phyloP scores from a whole-genome alignment of 2,329 filamentous ascomycete species.

The Ophiocordyceps camponoti-saundersi region DNA sequence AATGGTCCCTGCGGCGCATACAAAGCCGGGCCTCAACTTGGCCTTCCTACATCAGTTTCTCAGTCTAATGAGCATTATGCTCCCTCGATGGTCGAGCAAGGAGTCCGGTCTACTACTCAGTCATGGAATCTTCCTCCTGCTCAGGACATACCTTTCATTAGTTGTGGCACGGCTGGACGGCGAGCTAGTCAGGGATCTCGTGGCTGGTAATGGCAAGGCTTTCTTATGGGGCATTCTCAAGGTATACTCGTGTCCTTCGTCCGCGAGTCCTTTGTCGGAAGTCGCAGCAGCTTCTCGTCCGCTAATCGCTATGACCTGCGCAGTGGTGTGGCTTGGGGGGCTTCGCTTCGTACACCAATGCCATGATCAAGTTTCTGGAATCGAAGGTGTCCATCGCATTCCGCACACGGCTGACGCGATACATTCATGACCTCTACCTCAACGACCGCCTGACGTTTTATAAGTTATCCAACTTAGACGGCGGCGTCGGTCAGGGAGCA shows the following conservation, averaged over 20 bases:
- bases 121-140: conserved; percentile 76
- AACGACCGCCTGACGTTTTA: conserved; percentile 95
- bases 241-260: conserved; percentile 18
- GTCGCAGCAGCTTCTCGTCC: background rate
- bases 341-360: conserved; percentile 91
- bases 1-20: conserved; percentile 68
- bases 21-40: conserved; percentile 85
- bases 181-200: conserved; percentile 87
- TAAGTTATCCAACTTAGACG: conserved; percentile 83
- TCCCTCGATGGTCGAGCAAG: conserved; percentile 88
- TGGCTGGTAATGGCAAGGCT: conserved; percentile 78
- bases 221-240: conserved; percentile 84
- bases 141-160: conserved; percentile 85
- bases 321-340: conserved; percentile 86
- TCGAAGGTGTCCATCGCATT: conserved; percentile 98
- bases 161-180: conserved; percentile 87
- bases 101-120: conserved; percentile 81
- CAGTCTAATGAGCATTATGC: conserved; percentile 92
- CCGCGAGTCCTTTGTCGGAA: background rate
- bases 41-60: conserved; percentile 95
- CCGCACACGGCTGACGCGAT: conserved; percentile 81
- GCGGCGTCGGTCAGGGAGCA: conserved; percentile 76
- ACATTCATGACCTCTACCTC: conserved; percentile 93
- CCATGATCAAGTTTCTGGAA: conserved; percentile 97
- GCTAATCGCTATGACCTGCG: background rate